Conservation (phyloP, 2,329 filamentous ascomycete species). For the Diaporthe longicolla region DNA sequence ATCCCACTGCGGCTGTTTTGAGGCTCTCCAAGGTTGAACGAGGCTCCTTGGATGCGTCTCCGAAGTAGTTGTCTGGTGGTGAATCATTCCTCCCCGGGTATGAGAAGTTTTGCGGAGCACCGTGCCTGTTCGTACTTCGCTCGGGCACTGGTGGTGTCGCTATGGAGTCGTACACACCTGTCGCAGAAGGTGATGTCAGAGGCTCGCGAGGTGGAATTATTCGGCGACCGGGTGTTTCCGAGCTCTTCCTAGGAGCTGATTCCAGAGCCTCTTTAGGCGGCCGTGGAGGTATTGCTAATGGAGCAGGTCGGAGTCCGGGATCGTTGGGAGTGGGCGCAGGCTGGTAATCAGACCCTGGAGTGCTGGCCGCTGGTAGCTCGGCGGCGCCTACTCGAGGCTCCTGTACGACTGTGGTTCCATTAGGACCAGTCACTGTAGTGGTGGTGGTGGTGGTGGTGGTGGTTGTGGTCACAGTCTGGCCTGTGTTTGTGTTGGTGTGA, state of each 20-base stretch:
- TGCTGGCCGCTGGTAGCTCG: slow-evolving; percentile 3
- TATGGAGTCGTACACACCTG: neutral
- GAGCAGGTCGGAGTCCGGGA: slow-evolving; percentile 10
- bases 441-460: slow-evolving; percentile 12
- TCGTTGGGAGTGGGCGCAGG: neutral
- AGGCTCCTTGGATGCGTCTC: neutral
- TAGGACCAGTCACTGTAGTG: neutral
- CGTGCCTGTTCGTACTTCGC: slow-evolving; percentile 17
- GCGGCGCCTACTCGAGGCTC: slow-evolving; percentile 17
- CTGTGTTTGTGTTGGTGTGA: slow-evolving; percentile 30
- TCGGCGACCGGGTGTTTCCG: slow-evolving; percentile 24
- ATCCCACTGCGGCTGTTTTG: slow-evolving; percentile 8
- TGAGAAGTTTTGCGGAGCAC: slow-evolving; percentile 14
- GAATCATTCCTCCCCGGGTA: slow-evolving; percentile 23
- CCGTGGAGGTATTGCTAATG: slow-evolving; percentile 10
- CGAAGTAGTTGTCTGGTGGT: slow-evolving; percentile 6
- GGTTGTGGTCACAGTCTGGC: slow-evolving; percentile 25
- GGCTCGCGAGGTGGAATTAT: slow-evolving; percentile 15
- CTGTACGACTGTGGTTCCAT: slow-evolving; percentile 12
- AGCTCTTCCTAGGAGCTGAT: neutral
- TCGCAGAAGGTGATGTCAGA: slow-evolving; percentile 5
- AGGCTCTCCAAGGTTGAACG: slow-evolving; percentile 20
- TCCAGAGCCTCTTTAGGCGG: neutral
- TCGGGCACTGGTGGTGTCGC: slow-evolving; percentile 24
- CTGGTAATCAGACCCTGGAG: slow-evolving; percentile 8